These are phyloP conservation scores for Picea sitchensis DNA, from an alignment of 75 land plant genomes.

Conservation along the genomic window DNA sequence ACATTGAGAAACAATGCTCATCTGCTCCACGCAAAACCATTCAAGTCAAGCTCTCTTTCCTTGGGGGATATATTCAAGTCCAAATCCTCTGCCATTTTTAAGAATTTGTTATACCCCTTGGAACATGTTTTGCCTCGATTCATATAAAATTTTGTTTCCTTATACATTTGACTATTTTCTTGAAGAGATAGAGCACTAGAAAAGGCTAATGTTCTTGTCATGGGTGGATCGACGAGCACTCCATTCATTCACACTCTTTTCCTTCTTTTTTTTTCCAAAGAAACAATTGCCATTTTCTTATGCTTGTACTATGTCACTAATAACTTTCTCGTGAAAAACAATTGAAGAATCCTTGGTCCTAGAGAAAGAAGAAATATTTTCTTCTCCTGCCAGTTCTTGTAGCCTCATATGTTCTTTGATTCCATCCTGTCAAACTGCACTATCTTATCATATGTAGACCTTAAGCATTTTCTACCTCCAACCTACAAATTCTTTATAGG, in stretches of 20 bases:
- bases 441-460: constrained; percentile 1
- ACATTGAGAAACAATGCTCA: not conserved
- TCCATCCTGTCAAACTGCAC: constrained; percentile 1
- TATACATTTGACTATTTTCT: too few species aligned
- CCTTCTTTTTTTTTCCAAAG: not conserved
- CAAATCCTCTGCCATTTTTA: constrained; percentile 14
- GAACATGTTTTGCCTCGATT: not conserved
- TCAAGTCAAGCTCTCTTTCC: constrained; percentile 50
- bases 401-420: not conserved
- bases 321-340: too few species aligned
- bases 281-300: constrained; percentile 2
- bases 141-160: not conserved
- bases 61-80: constrained; percentile 39
- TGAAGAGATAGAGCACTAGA: too few species aligned
- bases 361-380: not conserved
- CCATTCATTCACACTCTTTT: constrained; percentile 1
- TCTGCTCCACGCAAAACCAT: constrained; percentile 40
- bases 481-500: not conserved
- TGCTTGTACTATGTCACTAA: not conserved
- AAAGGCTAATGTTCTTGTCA: too few species aligned
- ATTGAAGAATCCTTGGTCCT: not conserved
- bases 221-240: not conserved
- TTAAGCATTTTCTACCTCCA: not conserved
- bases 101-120: not conserved
- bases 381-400: not conserved